These are phyloP conservation scores for Exophiala sideris DNA, from an alignment of 2,329 filamentous ascomycete species.

Conservation along the genomic window DNA sequence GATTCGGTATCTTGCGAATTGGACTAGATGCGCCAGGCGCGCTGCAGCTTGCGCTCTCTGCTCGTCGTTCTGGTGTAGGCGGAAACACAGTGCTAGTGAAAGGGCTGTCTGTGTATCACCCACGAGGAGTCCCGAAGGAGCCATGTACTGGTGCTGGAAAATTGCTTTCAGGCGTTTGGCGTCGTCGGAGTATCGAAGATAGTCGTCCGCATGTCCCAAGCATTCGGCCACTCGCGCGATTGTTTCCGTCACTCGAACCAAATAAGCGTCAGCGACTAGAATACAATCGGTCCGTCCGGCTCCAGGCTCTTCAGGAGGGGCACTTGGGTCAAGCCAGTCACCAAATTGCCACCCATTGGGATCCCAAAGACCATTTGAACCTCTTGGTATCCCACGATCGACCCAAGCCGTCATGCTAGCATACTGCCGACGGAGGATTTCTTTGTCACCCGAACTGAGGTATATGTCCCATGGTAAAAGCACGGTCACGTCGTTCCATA, in stretches of 20 bases:
- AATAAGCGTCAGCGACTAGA: slow-evolving; percentile 40
- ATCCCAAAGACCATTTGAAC: slow-evolving; percentile 37
- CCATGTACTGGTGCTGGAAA: slow-evolving; percentile 35
- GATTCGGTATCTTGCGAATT: slow-evolving; percentile 31
- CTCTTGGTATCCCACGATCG: slow-evolving; percentile 34
- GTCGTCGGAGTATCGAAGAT: slow-evolving; percentile 26
- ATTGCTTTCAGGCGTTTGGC: slow-evolving; percentile 23
- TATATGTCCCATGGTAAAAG: slow-evolving; percentile 38
- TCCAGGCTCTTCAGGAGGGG: slow-evolving; percentile 36
- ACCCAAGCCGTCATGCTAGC: slow-evolving; percentile 37
- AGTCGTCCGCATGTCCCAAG: slow-evolving; percentile 28
- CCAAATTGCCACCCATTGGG: slow-evolving; percentile 35
- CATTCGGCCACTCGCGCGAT: slow-evolving; percentile 31
- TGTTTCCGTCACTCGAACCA: slow-evolving; percentile 35
- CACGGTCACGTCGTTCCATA: slow-evolving; percentile 42
- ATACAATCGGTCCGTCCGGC: slow-evolving; percentile 33
- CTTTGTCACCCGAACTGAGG: slow-evolving; percentile 33
- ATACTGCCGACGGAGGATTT: slow-evolving; percentile 37
- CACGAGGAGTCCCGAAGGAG: slow-evolving; percentile 30
- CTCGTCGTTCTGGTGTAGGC: slow-evolving; percentile 23
- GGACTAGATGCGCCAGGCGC: slow-evolving; percentile 29
- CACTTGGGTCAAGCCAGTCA: slow-evolving; percentile 43
- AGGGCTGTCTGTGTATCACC: slow-evolving; percentile 35
- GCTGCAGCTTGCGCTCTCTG: slow-evolving; percentile 22
- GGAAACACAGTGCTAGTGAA: slow-evolving; percentile 30